These are phyloP conservation scores for Kwoniella newhampshirensis DNA, from an alignment of 768 basidiomycete genomes.

Conservation along the genomic window DNA sequence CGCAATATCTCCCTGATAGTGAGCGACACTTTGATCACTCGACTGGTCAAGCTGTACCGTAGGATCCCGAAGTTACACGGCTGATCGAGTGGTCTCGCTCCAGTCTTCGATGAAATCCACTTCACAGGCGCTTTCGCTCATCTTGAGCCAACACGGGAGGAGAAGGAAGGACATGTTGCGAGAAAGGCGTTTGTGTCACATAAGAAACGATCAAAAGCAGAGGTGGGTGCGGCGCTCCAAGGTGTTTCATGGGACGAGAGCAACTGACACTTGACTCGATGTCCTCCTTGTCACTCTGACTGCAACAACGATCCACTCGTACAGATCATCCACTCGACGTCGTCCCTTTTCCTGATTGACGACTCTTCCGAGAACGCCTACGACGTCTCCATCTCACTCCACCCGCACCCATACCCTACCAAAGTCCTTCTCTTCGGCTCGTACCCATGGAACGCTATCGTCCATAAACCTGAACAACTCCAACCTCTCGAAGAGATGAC, in stretches of 20 bases:
- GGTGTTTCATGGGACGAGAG: not conserved
- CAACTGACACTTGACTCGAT: not conserved
- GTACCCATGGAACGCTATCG: slow-evolving; percentile 72
- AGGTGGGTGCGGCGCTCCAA: slow-evolving; percentile 54
- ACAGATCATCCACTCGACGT: slow-evolving; percentile 66
- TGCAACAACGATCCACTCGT: not conserved
- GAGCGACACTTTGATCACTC: slow-evolving; percentile 27
- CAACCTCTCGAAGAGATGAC: slow-evolving; percentile 36
- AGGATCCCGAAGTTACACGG: not conserved
- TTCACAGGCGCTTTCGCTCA: slow-evolving; percentile 69
- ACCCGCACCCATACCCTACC: slow-evolving; percentile 61
- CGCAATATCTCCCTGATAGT: slow-evolving; percentile 65
- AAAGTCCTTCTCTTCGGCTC: slow-evolving; percentile 71
- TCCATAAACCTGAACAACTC: slow-evolving; percentile 36
- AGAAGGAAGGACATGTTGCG: slow-evolving; percentile 54
- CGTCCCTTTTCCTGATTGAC: slow-evolving; percentile 69
- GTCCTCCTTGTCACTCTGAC: not conserved
- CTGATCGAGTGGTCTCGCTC: not conserved
- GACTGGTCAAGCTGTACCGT: slow-evolving; percentile 58
- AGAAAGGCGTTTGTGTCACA: slow-evolving; percentile 37
- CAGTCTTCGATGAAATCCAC: slow-evolving; percentile 56
- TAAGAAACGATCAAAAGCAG: slow-evolving; percentile 66
- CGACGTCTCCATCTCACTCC: slow-evolving; percentile 59
- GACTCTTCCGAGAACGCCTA: slow-evolving; percentile 78
- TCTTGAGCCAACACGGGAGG: slow-evolving; percentile 49